Evolutionary conservation across 495 filamentous ascomycete genomes (phyloP), one percentile per base, ranked within the genome.

Genomic region (Elaphomyces granulatus): DNA sequence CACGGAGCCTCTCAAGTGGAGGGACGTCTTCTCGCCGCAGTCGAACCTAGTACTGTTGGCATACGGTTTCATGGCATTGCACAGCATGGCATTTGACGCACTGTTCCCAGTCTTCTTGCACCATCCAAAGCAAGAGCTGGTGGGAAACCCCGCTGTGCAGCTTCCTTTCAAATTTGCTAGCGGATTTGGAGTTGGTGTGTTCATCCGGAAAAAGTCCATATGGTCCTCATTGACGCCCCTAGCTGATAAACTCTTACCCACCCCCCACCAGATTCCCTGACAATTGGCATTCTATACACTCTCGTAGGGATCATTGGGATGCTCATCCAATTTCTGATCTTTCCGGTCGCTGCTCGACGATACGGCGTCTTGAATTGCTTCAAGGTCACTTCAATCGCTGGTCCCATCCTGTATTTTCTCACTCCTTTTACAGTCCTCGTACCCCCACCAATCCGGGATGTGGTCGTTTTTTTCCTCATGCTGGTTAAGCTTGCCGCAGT

Each of bases 81-180:
- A 90, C 45, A 72, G 71, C 3, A 72, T 87, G 38, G 79, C 80
- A 0, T 90, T 74, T 51, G 84, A 94, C 55, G 82, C 87, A 40
- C 64, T 85, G 6, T 64, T 90, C 3, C 80, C 83, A 1, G 80
- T 88, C 1, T 88, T 87, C 50, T 71, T 90, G 53, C 82, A 88
- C 54, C 77, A 77, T 48, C 83, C 80, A 0, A 51, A 47, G 3
- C 71, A 79, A 44, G 52, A 68, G 0, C 54, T 72, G 20, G 42
- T 61, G 2, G 49, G 56, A 9, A 78, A 81, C 51, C 77, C 76
- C 0, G 62, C 69, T 21, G 61, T 71, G 7, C 41, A 60, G n/a
- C 66, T 84, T 2, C 84, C 84, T 0, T 80, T 92, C 58, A 75
- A 78, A 47, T 92, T 92, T 50, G 64, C 70, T 2, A 78, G 84